These are phyloP conservation scores for Saccharomyces hybrid DNA, from an alignment of 1,139 yeast genomes.

Conservation along the genomic window DNA sequence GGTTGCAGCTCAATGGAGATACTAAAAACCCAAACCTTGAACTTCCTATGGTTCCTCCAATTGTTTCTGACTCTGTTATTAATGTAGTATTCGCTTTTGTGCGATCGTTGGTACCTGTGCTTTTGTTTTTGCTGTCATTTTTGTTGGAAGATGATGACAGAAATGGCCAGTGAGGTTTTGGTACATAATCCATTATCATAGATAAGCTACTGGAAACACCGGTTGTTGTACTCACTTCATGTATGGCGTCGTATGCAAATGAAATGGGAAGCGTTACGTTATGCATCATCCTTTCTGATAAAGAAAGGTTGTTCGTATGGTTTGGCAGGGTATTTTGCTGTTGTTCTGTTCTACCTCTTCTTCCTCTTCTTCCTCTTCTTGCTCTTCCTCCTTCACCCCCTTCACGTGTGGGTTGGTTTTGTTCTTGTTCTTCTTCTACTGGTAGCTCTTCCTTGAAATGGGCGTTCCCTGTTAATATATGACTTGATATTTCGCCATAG, in stretches of 20 bases:
- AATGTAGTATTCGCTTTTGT: background rate
- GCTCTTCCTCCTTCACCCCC: background rate
- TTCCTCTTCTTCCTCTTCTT: no score
- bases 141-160: slow-evolving; percentile 4
- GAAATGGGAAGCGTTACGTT: slow-evolving; percentile 29
- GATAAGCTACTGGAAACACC: slow-evolving; percentile 30
- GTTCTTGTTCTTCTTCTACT: background rate
- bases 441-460: slow-evolving; percentile 19
- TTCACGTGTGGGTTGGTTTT: background rate
- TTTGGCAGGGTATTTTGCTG: background rate
- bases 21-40: slow-evolving; percentile 25
- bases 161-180: slow-evolving; percentile 12
- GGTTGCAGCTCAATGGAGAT: slow-evolving; percentile 23
- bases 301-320: background rate
- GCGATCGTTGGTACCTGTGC: background rate
- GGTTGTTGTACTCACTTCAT: slow-evolving; percentile 31
- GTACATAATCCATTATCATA: slow-evolving; percentile 24
- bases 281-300: slow-evolving; percentile 9
- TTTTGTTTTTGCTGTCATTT: slow-evolving; percentile 3
- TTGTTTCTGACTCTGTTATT: background rate
- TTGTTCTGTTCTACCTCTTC: background rate
- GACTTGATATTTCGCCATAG: slow-evolving; percentile 26
- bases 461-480: slow-evolving; percentile 27
- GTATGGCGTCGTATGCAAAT: slow-evolving; percentile 31
- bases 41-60: background rate